Evolutionary conservation across 2,329 filamentous ascomycete species (phyloP), one percentile per base, ranked within the genome.

Genomic region (Paramyrothecium sp.): DNA sequence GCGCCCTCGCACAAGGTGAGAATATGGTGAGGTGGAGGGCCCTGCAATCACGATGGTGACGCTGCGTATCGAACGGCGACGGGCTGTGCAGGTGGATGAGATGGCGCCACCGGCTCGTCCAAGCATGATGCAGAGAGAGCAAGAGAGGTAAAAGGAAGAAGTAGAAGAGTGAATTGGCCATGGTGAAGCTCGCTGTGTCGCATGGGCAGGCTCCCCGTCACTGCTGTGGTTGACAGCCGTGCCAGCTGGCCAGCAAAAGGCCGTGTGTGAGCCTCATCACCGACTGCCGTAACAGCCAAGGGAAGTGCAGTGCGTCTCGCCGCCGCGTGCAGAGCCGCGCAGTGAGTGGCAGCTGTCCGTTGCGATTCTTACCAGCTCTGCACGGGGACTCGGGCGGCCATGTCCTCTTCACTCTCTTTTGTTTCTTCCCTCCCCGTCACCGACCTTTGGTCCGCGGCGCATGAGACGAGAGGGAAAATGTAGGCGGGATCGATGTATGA

Each of bases 101-200:
- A 30, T 10, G 10, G 26, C 26, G 26, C 26, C 4, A 30, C 26
- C 38, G 13, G 13, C 38, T 44, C 38, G 38, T 19, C 38, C 5
- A 44, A 44, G 5, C 51, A 56, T 59, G 47, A 51, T 23, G 20
- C 46, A 30, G 34, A 55, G 53, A 44, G 26, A 51, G 34, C 34
- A 38, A 44, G 22, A 17, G 56, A 51, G 46, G 30, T 21, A 34
- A 47, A 57, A 59, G 26, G 34, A n/a, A 46, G 49, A 53, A 51
- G 21, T 16, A 48, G 33, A 30, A 54, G 21, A 48, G 23, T 34
- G 47, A 19, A 10, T 30, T 30, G 26, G 10, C 26, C 26, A 30
- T 4, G 10, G 26, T 30, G 26, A 30, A 30, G 26, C 26, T 30
- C 26, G 26, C 26, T 10, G 10, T 30, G 26, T 30, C 4, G 26